These are phyloP conservation scores for Trichosanthes cucumerina DNA, from an alignment of 306 rosid genomes.

Conservation along the genomic window DNA sequence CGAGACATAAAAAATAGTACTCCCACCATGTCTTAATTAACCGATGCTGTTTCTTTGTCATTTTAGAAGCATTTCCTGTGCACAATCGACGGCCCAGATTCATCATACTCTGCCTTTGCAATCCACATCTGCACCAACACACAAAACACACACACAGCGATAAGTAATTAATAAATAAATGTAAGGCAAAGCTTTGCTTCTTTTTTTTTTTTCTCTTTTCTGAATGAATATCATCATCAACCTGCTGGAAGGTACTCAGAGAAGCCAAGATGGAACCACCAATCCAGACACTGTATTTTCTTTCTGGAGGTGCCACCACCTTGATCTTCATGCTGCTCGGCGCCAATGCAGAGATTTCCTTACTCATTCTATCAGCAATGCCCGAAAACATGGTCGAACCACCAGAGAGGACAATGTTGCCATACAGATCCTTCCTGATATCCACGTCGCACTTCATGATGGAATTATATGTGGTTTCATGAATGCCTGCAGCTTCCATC, in stretches of 20 bases:
- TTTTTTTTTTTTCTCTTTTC: no score
- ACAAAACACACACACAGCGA: not conserved
- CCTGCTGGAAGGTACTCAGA: constrained; percentile 99
- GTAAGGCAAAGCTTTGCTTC: no score
- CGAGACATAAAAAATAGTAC: constrained; percentile 6
- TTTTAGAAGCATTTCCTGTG: constrained; percentile 88
- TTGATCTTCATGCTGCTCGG: constrained; percentile 99
- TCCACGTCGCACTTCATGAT: constrained; percentile 98
- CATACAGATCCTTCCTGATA: constrained; percentile 93
- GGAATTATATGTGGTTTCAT: constrained; percentile 96
- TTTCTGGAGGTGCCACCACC: constrained; percentile 99
- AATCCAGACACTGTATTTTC: constrained; percentile 99
- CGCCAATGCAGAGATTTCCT: constrained; percentile 90
- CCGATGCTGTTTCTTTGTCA: not conserved
- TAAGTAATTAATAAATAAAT: not conserved
- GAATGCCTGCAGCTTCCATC: constrained; percentile 98
- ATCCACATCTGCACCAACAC: constrained; percentile 80
- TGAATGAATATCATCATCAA: no score
- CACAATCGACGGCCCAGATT: constrained; percentile 96
- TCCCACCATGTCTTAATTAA: constrained; percentile 24
- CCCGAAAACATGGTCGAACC: constrained; percentile 98
- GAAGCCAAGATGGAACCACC: constrained; percentile 99
- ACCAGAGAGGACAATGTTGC: constrained; percentile 96
- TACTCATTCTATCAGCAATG: constrained; percentile 97
- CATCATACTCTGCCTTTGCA: constrained; percentile 90